Percentiles rank a stretch among this genome's conserved stretches.
Evolutionary conservation across 2,329 filamentous ascomycete genomes (phyloP).

Genomic region (Dactylellina haptotyla): DNA sequence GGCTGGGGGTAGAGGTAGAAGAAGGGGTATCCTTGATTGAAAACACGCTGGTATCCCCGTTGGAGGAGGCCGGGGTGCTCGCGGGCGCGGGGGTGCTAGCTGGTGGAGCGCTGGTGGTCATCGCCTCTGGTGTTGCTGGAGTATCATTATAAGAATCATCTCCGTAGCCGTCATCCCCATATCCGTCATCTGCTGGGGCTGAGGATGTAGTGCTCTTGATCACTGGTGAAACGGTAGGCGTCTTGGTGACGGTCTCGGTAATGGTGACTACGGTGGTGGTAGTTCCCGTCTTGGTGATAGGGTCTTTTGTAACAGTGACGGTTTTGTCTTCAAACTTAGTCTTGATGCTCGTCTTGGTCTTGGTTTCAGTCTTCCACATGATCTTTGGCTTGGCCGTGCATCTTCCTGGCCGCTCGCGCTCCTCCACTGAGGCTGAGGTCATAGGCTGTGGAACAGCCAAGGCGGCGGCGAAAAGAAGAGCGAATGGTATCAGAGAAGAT

Average conservation of each 20-base stretch:
- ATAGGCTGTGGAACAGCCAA: slow-evolving; percentile 12
- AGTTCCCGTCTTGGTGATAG: neutral
- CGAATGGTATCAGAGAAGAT: slow-evolving; percentile 11
- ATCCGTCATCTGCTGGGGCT: neutral
- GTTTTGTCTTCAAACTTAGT: neutral
- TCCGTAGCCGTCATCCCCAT: neutral
- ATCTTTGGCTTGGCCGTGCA: slow-evolving; percentile 11
- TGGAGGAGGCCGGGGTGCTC: neutral
- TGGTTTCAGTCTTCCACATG: neutral
- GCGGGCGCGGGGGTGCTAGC: neutral
- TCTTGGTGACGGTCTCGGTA: neutral
- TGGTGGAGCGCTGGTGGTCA: neutral
- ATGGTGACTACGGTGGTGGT: neutral
- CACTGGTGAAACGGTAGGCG: neutral
- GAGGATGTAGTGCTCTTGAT: neutral
- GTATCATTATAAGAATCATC: neutral
- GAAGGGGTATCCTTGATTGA: neutral
- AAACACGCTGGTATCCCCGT: neutral
- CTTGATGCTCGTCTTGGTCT: slow-evolving; percentile 3
- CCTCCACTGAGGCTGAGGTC: neutral
- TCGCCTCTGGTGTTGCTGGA: neutral
- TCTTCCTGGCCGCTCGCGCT: neutral
- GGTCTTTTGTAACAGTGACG: neutral
- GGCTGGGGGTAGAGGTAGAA: neutral
- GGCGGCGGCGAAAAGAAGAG: slow-evolving; percentile 10